Base-by-base conservation (phyloP, 2,329 filamentous ascomycete species). In the Mariannaea elegans region DNA sequence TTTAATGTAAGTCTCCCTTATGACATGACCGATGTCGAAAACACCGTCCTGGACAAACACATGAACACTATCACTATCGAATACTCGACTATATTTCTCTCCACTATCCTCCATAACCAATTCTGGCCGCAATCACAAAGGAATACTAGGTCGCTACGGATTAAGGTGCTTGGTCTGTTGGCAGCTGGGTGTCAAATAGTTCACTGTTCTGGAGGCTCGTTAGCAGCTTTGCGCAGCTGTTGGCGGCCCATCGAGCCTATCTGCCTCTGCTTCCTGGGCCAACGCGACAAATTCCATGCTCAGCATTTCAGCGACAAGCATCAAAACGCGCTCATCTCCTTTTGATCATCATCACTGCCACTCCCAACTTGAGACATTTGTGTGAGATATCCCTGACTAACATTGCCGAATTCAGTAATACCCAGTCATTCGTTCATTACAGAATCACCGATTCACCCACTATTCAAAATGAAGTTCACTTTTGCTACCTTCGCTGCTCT, bases 391-490 rank as follows among this genome's bases (percentile, higher is more conserved):
- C 21, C 34, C 51, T 10, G 19, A 59, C 68, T 70, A 45, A 70
- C 63, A 19, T 32, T 29, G 2, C n/a, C 12, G 6, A 18, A 41
- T 39, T 19, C 50, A 71, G 68, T 69, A 69, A 69, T 66, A 63
- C 56, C 50, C 59, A 69, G 68, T 70, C 68, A 69, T 63, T 70
- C 68, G 66, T 69, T 65, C 62, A 51, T 24, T 27, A 66, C 47
- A 29, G 45, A 58, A 59, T 53, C 50, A 41, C 39, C 32, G 56
- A 62, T 59, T 52, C 54, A 62, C n/a, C 51, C 47, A n/a, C n/a
- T 27, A 56, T 59, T 72, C 73, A 75, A 67, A 60, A 78, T 78
- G 76, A 76, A 77, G 75, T 75, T 70, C 67, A 71, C 75, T 51
- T 27, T 72, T 65, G 70, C 65, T 65, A 59, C 70, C 53, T 39